A percentile compares a stretch with the other conserved stretches of the same genome.
Conservation (phyloP, 768 basidiomycete species). For the Mycena galopus region DNA sequence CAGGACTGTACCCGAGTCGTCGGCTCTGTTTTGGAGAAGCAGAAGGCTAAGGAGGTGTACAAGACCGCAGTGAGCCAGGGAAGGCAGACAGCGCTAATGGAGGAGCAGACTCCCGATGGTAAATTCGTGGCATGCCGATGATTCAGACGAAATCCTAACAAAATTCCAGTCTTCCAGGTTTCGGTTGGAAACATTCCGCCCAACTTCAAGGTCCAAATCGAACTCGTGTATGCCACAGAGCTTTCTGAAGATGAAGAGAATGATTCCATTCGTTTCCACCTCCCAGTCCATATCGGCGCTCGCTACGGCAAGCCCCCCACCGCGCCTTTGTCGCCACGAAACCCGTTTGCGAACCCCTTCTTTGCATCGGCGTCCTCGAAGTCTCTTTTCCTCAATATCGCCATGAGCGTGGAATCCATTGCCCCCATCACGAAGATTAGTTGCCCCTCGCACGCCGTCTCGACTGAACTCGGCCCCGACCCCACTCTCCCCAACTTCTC, state of each 20-base stretch:
- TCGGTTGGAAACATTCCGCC: conserved; percentile 32
- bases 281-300: conserved; percentile 30
- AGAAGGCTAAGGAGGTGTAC: conserved; percentile 33
- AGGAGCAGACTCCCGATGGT: conserved; percentile 35
- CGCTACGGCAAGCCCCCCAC: conserved; percentile 37
- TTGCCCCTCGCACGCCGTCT: conserved; percentile 35
- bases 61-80: conserved; percentile 27
- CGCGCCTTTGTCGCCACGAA: not conserved
- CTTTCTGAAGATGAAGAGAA: conserved; percentile 32
- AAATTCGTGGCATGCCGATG: not conserved
- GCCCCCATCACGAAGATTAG: conserved; percentile 33
- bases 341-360: not conserved
- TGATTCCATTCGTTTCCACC: conserved; percentile 33
- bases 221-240: conserved; percentile 34
- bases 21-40: conserved; percentile 33
- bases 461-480: conserved; percentile 37
- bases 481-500: conserved; percentile 31
- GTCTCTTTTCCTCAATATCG: conserved; percentile 22
- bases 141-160: not conserved
- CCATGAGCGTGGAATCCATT: conserved; percentile 29
- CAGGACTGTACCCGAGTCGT: conserved; percentile 32
- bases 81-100: conserved; percentile 32
- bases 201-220: conserved; percentile 28
- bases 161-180: conserved; percentile 31
- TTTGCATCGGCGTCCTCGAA: not conserved